Conservation (phyloP, 441 rosid species). For the Mallotus repandus region DNA sequence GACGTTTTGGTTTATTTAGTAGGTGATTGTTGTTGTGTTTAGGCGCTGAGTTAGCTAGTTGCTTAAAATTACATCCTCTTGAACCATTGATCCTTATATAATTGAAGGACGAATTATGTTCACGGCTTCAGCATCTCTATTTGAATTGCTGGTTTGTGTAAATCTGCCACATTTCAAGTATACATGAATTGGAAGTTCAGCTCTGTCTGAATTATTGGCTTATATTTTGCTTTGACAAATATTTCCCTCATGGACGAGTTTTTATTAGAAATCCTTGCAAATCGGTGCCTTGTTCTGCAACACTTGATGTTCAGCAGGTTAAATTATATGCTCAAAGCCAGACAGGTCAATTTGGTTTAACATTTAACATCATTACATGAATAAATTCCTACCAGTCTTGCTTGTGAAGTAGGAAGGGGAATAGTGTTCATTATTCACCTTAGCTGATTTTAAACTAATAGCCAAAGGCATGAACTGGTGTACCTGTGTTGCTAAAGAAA, state of each 20-base stretch:
- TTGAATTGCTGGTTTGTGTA: constrained; percentile 2
- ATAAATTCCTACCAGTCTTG: background rate
- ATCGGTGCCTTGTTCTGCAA: background rate
- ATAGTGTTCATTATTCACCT: background rate
- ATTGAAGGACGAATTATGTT: background rate
- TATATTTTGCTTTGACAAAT: background rate
- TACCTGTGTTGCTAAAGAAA: background rate
- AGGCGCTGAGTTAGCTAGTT: constrained; percentile 4
- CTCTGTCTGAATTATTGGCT: no score
- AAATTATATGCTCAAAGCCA: background rate
- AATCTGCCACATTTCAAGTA: background rate
- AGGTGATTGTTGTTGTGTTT: background rate
- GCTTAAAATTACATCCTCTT: background rate
- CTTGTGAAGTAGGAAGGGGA: background rate
- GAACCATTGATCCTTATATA: background rate
- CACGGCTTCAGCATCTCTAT: background rate
- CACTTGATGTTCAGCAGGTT: background rate
- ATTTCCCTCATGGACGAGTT: background rate
- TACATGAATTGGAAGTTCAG: no score
- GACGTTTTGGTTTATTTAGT: background rate
- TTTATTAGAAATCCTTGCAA: background rate
- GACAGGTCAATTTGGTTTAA: background rate
- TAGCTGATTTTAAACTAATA: background rate
- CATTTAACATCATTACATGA: background rate
- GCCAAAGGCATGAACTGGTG: background rate